Conservation (phyloP, 305 asterid species). For the Fraxinus platypoda region DNA sequence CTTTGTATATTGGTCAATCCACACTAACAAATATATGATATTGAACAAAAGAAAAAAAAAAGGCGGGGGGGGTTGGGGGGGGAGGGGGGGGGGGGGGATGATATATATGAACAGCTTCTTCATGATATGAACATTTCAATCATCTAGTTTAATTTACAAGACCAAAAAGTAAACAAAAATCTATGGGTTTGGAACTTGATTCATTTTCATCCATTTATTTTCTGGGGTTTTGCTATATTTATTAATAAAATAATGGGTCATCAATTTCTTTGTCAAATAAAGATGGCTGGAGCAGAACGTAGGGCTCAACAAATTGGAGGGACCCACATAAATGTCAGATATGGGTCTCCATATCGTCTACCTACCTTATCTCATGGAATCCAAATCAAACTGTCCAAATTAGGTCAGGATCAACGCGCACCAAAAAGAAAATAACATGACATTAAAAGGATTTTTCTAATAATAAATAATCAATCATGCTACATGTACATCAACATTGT, state of each 20-base stretch:
- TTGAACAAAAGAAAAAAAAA: too few species aligned
- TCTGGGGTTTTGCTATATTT: background rate
- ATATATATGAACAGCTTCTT: too few species aligned
- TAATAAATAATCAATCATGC: too few species aligned
- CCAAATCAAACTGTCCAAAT: background rate
- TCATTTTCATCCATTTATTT: background rate
- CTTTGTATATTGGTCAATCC: too few species aligned
- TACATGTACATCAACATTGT: too few species aligned
- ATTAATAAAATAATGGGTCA: background rate
- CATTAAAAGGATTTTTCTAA: background rate
- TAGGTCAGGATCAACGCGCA: background rate
- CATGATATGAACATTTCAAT: too few species aligned
- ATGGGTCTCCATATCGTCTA: constrained; percentile 11
- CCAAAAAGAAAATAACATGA: background rate
- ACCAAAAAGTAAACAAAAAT: too few species aligned
- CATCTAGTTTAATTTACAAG: too few species aligned
- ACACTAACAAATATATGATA: too few species aligned
- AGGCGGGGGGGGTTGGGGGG: too few species aligned
- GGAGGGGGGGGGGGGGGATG: too few species aligned
- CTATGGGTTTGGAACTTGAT: too few species aligned
- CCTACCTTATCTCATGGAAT: background rate
- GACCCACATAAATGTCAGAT: background rate
- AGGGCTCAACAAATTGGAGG: constrained; percentile 5
- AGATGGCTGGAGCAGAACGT: background rate
- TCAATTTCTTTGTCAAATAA: background rate